Conservation (phyloP, 2,329 filamentous ascomycete genomes). For the Epichloe brachyelytri region DNA sequence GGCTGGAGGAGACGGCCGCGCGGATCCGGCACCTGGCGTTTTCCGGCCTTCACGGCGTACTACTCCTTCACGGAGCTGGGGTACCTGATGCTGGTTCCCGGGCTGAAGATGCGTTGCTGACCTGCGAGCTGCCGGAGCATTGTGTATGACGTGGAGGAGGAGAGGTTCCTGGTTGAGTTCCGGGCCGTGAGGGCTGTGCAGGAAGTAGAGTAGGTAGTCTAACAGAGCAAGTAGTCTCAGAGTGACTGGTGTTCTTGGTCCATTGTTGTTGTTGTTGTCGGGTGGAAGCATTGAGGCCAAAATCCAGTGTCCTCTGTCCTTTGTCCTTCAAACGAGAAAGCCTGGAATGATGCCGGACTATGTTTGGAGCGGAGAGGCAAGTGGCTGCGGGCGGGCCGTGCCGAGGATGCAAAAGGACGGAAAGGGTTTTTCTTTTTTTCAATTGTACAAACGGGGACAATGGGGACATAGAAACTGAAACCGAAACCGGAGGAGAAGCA, state of each 20-base stretch:
- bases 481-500: no score
- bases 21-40: conserved; percentile 12
- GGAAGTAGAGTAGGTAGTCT: neutral
- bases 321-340: no score
- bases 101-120: conserved; percentile 8
- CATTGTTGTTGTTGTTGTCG: no score
- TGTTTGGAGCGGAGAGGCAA: no score
- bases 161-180: conserved; percentile 4
- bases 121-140: conserved; percentile 5
- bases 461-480: no score
- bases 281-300: no score
- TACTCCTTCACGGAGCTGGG: conserved; percentile 11
- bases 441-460: no score
- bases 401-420: neutral
- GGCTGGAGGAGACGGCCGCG: conserved; percentile 2
- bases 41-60: conserved; percentile 16
- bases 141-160: conserved; percentile 2
- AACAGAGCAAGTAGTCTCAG: no score
- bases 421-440: neutral
- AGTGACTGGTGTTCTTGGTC: no score
- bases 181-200: conserved; percentile 1
- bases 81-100: conserved; percentile 7
- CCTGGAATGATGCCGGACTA: no score
- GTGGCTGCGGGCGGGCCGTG: neutral
- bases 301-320: no score